Percentiles rank a stretch among this genome's conserved stretches.
Conservation (phyloP, 2,329 filamentous ascomycete species). For the Aspergillus fijiensis region DNA sequence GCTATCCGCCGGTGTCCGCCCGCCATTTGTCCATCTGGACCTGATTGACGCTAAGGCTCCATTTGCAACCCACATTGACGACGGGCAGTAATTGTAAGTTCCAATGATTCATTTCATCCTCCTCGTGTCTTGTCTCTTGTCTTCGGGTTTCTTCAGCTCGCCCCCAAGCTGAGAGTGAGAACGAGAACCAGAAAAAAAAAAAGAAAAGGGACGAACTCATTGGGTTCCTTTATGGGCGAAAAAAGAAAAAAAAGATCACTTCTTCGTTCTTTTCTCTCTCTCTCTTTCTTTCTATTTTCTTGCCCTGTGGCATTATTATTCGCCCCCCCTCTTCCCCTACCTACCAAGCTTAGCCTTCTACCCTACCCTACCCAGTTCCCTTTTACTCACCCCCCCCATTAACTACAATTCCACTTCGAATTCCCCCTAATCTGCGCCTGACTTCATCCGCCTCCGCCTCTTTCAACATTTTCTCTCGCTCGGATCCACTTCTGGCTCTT, state of each 20-base stretch:
- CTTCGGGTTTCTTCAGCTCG: neutral
- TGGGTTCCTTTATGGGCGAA: neutral
- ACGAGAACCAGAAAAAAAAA: neutral
- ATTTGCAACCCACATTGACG: slow-evolving; percentile 7
- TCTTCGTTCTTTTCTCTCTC: slow-evolving; percentile 7
- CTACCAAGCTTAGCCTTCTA: neutral
- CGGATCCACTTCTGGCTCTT: neutral
- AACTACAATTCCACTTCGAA: neutral
- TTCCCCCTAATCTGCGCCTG: neutral
- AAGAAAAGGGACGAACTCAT: neutral
- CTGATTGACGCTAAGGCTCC: slow-evolving; percentile 16
- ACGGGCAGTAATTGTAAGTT: slow-evolving; percentile 7
- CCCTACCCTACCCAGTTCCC: neutral
- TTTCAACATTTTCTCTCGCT: slow-evolving; percentile 1
- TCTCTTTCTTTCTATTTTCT: neutral
- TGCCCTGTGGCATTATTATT: neutral
- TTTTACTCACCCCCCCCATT: neutral
- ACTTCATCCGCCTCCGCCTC: neutral
- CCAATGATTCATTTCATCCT: neutral
- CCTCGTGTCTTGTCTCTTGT: neutral
- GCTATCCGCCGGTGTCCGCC: slow-evolving; percentile 12
- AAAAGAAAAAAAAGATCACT: neutral
- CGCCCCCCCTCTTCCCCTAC: neutral
- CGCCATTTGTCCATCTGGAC: slow-evolving; percentile 14
- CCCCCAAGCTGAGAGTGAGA: neutral